A percentile compares a stretch with the other conserved stretches of the same genome.
Evolutionary conservation across 202 grass and related monocot species (phyloP).

Genomic region (Musa balbisiana): DNA sequence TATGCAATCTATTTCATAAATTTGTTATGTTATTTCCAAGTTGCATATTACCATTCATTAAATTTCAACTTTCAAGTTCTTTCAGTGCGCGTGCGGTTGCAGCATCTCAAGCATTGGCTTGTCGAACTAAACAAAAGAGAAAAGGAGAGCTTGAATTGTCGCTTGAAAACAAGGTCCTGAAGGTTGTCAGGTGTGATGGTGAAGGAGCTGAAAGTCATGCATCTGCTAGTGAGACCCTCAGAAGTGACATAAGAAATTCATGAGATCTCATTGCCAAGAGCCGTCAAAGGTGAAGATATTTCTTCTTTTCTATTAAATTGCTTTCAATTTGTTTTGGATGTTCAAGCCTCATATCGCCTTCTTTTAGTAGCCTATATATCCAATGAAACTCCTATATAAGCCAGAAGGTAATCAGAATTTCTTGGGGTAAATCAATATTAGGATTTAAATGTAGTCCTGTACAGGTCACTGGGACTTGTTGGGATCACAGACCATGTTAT

Average conservation of each 20-base stretch:
- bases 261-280: neutral
- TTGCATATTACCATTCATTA: neutral
- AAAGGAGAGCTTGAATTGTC: neutral
- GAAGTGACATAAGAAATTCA: neutral
- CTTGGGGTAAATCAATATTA: no score
- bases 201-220: constrained; percentile 5
- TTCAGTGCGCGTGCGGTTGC: neutral
- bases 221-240: neutral
- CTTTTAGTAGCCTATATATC: neutral
- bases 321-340: neutral
- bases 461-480: no score
- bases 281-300: neutral
- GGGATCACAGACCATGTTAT: no score
- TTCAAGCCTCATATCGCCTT: neutral
- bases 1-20: neutral
- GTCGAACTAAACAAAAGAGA: neutral
- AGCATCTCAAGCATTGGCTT: neutral
- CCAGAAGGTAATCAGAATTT: neutral
- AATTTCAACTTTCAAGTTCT: neutral
- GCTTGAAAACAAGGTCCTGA: neutral
- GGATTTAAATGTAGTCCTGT: no score
- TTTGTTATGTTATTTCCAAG: neutral
- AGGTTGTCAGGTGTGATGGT: neutral
- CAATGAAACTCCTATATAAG: neutral
- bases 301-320: neutral